Conservation (phyloP, 2,329 filamentous ascomycete species). For the Fusarium sp. region DNA sequence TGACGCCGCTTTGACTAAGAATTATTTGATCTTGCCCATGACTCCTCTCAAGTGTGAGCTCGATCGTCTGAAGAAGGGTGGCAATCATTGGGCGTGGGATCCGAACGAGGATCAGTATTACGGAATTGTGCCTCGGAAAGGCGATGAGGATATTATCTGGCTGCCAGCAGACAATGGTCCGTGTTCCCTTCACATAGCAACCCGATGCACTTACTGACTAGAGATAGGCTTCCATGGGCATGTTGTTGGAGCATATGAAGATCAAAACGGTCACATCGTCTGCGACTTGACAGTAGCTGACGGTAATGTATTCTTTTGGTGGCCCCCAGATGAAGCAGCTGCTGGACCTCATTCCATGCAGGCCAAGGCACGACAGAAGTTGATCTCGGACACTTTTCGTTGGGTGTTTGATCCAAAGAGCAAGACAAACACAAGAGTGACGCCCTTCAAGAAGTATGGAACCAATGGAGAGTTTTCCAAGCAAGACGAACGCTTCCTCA, state of each 20-base stretch:
- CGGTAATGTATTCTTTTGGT: slow-evolving; percentile 24
- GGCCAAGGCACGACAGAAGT: neutral
- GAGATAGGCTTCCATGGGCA: slow-evolving; percentile 18
- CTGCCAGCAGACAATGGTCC: slow-evolving; percentile 13
- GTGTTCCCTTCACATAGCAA: neutral
- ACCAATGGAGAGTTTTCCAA: slow-evolving; percentile 15
- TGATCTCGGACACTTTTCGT: slow-evolving; percentile 5
- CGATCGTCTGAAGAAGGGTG: slow-evolving; percentile 3
- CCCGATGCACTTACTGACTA: neutral
- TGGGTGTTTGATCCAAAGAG: slow-evolving; percentile 10
- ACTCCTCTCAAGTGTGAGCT: slow-evolving; percentile 6
- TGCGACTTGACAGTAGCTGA: slow-evolving; percentile 22
- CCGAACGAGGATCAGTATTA: slow-evolving; percentile 1
- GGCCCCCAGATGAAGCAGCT: neutral
- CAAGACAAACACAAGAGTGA: neutral
- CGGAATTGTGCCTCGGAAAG: slow-evolving; percentile 7
- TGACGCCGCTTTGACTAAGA: slow-evolving; percentile 14
- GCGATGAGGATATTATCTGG: slow-evolving; percentile 9
- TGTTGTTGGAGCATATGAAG: slow-evolving; percentile 20
- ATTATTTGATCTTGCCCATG: slow-evolving; percentile 19
- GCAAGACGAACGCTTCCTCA: slow-evolving; percentile 12
- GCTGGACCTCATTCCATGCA: neutral
- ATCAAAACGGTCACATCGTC: slow-evolving; percentile 13
- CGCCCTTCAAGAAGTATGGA: neutral
- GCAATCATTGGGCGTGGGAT: slow-evolving; percentile 22